phyloP scores from a whole-genome alignment of 2,329 filamentous ascomycete species.

The Scortechinia acanthostroma region DNA sequence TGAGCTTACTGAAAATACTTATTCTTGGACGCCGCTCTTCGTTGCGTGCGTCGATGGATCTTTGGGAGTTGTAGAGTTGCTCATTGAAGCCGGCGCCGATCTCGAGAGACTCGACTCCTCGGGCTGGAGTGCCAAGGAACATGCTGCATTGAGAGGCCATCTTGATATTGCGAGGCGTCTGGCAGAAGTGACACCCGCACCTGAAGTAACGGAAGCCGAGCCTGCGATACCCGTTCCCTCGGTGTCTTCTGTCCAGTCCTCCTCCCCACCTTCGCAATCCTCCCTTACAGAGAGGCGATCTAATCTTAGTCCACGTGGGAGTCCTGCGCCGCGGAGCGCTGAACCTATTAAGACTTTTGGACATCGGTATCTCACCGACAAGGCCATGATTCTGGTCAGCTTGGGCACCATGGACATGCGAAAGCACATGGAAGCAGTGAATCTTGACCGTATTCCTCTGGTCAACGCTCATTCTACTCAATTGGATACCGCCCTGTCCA shows the following conservation, averaged over 20 bases:
- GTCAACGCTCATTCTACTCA: conserved; percentile 85
- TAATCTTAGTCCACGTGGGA: conserved; percentile 15
- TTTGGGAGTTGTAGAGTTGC: conserved; percentile 64
- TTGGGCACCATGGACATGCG: conserved; percentile 91
- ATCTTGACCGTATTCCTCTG: conserved; percentile 79
- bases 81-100: conserved; percentile 74
- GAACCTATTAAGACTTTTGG: conserved; percentile 93
- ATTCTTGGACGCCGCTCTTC: conserved; percentile 91
- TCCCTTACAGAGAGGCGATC: conserved; percentile 57
- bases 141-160: conserved; percentile 84
- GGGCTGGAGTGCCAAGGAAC: conserved; percentile 89
- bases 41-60: conserved; percentile 87
- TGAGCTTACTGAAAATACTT: conserved; percentile 74
- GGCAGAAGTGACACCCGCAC: background rate
- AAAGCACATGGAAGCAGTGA: conserved; percentile 73
- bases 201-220: background rate
- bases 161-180: conserved; percentile 71
- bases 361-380: conserved; percentile 83
- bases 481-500: conserved; percentile 84
- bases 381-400: conserved; percentile 85
- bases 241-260: background rate
- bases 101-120: conserved; percentile 72
- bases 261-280: conserved; percentile 28
- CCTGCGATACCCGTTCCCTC: background rate
- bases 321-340: conserved; percentile 32